A percentile compares a stretch with the other conserved stretches of the same genome.
Evolutionary conservation across 495 filamentous ascomycete genomes (phyloP).

Genomic region (Penicillium nucicola): DNA sequence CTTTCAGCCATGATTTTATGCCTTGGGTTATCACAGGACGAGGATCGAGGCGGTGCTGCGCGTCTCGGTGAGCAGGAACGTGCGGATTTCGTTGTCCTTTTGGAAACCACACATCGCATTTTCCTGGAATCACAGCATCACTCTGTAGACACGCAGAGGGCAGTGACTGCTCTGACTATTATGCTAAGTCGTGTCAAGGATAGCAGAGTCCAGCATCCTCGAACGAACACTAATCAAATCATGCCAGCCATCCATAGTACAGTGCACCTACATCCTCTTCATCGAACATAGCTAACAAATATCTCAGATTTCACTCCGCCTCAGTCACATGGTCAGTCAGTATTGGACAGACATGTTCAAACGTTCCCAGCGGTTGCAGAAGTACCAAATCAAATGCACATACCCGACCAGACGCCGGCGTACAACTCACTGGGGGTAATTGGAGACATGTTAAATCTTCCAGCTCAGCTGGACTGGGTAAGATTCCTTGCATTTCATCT

Average conservation of each 20-base stretch:
- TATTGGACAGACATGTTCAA: conserved; percentile 6
- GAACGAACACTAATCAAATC: conserved; percentile 20
- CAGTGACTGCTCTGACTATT: conserved; percentile 63
- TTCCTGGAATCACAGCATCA: conserved; percentile 64
- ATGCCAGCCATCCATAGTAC: conserved; percentile 5
- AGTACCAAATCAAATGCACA: not conserved
- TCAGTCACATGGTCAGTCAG: not conserved
- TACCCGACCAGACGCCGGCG: conserved; percentile 1
- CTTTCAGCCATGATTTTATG: conserved; percentile 87
- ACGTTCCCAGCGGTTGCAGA: not conserved
- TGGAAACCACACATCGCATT: conserved; percentile 67
- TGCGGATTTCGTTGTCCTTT: conserved; percentile 61
- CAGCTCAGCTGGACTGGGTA: conserved; percentile 72
- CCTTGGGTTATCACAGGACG: conserved; percentile 58
- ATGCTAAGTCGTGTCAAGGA: conserved; percentile 70
- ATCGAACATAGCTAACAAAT: not conserved
- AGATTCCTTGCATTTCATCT: conserved; percentile 15
- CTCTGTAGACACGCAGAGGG: conserved; percentile 80
- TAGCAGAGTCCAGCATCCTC: conserved; percentile 9
- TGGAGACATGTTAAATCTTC: conserved; percentile 52
- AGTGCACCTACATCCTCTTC: conserved; percentile 20
- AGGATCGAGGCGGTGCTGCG: conserved; percentile 4
- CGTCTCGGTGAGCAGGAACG: conserved; percentile 25
- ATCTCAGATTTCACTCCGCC: conserved; percentile 3
- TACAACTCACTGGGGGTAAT: conserved; percentile 45